Conservation (phyloP, 2,329 filamentous ascomycete genomes). For the Penicillium freii region DNA sequence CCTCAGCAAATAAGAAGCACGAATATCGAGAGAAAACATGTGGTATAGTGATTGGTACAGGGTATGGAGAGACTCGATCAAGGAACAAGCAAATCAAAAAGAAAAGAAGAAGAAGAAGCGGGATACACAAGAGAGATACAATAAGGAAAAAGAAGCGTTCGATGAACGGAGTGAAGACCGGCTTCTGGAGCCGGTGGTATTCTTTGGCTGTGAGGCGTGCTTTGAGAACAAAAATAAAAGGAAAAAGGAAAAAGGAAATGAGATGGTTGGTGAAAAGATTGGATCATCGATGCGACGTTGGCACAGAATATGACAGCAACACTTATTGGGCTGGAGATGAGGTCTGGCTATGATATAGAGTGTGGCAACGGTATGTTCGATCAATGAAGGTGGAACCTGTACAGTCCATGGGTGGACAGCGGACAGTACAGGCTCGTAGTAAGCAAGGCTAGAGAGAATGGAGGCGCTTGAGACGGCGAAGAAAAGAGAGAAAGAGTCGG, state of each 20-base stretch:
- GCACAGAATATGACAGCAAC: conserved; percentile 8
- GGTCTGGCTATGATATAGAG: conserved; percentile 12
- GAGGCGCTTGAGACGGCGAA: background rate
- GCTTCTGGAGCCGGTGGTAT: background rate
- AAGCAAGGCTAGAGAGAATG: conserved; percentile 1
- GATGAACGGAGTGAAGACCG: conserved; percentile 1
- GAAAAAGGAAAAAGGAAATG: conserved; percentile 6
- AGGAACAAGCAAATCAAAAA: background rate
- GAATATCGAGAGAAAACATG: conserved; percentile 17
- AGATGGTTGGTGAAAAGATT: conserved; percentile 1
- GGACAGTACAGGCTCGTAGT: background rate
- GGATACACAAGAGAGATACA: conserved; percentile 4
- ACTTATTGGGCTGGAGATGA: conserved; percentile 2
- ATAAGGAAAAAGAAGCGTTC: conserved; percentile 2
- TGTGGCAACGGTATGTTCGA: conserved; percentile 7
- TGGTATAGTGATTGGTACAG: conserved; percentile 31
- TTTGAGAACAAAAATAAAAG: background rate
- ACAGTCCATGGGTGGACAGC: background rate
- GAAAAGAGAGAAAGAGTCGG: background rate
- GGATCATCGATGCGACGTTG: background rate
- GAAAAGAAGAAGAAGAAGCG: background rate
- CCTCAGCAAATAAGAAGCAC: conserved; percentile 7
- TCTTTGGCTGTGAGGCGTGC: background rate
- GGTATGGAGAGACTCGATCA: conserved; percentile 18
- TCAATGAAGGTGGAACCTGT: conserved; percentile 6